A percentile compares a stretch with the other conserved stretches of the same genome.
These are phyloP conservation scores for Haematococcus sp. DNA, from an alignment of 139 green algal species.

Conservation along the genomic window DNA sequence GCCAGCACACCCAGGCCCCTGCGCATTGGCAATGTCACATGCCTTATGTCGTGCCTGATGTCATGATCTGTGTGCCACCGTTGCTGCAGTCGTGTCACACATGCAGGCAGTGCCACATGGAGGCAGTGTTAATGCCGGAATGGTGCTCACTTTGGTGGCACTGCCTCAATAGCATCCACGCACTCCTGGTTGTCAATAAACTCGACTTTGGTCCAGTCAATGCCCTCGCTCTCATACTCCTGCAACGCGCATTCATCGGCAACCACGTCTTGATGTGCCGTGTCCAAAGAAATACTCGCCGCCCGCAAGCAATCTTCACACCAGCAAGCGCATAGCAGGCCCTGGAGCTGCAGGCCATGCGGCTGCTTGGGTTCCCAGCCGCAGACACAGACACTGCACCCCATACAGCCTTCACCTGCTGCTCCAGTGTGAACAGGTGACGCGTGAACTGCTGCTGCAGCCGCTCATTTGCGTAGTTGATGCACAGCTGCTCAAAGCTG, in stretches of 20 bases:
- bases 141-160: slow-evolving; percentile 39
- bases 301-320: too few relatives aligned
- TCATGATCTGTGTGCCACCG: too few relatives aligned
- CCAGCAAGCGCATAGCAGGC: too few relatives aligned
- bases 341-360: background rate
- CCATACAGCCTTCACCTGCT: slow-evolving; percentile 44
- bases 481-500: slow-evolving; percentile 97
- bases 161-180: slow-evolving; percentile 87
- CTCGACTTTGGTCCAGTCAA: slow-evolving; percentile 97
- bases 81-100: too few relatives aligned
- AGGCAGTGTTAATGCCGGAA: too few relatives aligned
- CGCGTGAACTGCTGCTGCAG: slow-evolving; percentile 98
- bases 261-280: too few relatives aligned
- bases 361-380: background rate
- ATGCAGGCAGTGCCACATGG: too few relatives aligned
- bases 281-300: too few relatives aligned
- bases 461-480: slow-evolving; percentile 98
- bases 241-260: too few relatives aligned
- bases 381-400: background rate
- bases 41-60: too few relatives aligned
- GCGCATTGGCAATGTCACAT: background rate
- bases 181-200: slow-evolving; percentile 98
- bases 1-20: slow-evolving; percentile 82
- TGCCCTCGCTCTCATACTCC: slow-evolving; percentile 93
- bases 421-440: slow-evolving; percentile 89